A percentile compares a stretch with the other conserved stretches of the same genome.
Evolutionary conservation across 768 basidiomycete species (phyloP).

Genomic region (Suillus lakei): DNA sequence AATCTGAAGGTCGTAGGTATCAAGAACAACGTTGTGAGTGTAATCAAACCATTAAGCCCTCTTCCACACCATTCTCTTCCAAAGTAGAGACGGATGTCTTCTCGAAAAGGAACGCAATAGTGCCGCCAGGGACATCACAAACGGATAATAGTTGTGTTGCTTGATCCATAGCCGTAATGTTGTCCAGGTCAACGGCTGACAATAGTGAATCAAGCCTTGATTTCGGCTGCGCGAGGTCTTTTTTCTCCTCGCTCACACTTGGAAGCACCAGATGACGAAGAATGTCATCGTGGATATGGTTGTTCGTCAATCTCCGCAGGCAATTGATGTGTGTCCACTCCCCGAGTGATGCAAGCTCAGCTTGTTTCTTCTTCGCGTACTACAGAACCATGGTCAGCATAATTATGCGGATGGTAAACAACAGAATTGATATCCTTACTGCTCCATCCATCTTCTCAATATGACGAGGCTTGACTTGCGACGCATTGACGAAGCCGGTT

Average conservation of each 20-base stretch:
- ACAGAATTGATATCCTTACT: slow-evolving; percentile 41
- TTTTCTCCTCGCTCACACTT: slow-evolving; percentile 20
- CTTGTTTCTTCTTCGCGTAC: slow-evolving; percentile 72
- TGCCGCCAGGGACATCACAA: slow-evolving; percentile 61
- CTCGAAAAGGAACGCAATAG: slow-evolving; percentile 79
- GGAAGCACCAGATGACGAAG: slow-evolving; percentile 51
- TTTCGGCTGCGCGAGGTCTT: slow-evolving; percentile 19
- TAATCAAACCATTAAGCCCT: neutral
- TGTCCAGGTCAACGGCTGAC: slow-evolving; percentile 53
- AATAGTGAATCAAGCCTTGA: slow-evolving; percentile 40
- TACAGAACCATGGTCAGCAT: slow-evolving; percentile 28
- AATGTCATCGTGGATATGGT: slow-evolving; percentile 67
- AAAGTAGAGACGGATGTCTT: slow-evolving; percentile 42
- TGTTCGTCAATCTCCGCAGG: slow-evolving; percentile 46
- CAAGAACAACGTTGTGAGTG: neutral
- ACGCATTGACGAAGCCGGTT: slow-evolving; percentile 67
- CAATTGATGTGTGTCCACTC: slow-evolving; percentile 90
- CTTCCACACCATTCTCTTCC: slow-evolving; percentile 17
- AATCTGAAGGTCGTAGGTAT: slow-evolving; percentile 1
- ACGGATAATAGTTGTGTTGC: slow-evolving; percentile 42
- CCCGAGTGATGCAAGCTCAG: slow-evolving; percentile 69
- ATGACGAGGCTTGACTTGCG: slow-evolving; percentile 55
- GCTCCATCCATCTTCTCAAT: slow-evolving; percentile 54
- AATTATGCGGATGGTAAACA: neutral
- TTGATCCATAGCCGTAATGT: slow-evolving; percentile 43